phyloP scores from a whole-genome alignment of 2,329 filamentous ascomycete genomes.

The Cladosporium sp. region DNA sequence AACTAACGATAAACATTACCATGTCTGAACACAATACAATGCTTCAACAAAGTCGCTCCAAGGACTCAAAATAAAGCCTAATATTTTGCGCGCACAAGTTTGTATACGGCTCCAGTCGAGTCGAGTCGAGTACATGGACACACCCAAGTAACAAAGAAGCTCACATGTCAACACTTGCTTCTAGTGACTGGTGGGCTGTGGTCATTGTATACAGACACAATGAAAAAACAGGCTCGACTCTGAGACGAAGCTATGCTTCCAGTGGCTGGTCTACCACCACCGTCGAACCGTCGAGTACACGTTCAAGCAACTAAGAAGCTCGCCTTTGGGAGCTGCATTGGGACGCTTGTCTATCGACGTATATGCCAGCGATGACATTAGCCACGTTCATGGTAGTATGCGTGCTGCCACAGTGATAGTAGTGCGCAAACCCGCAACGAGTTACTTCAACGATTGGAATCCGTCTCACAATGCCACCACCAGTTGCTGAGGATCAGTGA shows the following conservation, averaged over 20 bases:
- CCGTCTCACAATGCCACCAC: background rate
- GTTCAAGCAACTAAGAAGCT: background rate
- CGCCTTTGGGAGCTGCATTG: background rate
- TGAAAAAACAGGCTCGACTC: background rate
- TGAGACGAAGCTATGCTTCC: too few relatives aligned
- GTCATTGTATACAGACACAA: background rate
- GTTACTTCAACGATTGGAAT: background rate
- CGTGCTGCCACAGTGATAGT: background rate
- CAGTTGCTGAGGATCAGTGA: background rate
- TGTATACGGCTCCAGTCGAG: too few relatives aligned
- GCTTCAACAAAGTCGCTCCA: background rate
- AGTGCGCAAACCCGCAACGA: background rate
- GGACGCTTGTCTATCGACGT: background rate
- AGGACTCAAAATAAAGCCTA: background rate
- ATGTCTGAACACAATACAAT: background rate
- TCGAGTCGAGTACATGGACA: too few relatives aligned
- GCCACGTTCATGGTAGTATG: background rate
- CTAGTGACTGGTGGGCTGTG: background rate
- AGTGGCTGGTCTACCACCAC: too few relatives aligned
- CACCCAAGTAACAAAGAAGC: background rate
- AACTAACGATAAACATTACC: background rate
- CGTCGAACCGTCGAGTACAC: background rate
- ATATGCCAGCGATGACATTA: background rate
- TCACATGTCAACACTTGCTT: background rate
- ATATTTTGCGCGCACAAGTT: too few relatives aligned